These are phyloP conservation scores for Acer negundo DNA, from an alignment of 345 rosid genomes.

Conservation along the genomic window DNA sequence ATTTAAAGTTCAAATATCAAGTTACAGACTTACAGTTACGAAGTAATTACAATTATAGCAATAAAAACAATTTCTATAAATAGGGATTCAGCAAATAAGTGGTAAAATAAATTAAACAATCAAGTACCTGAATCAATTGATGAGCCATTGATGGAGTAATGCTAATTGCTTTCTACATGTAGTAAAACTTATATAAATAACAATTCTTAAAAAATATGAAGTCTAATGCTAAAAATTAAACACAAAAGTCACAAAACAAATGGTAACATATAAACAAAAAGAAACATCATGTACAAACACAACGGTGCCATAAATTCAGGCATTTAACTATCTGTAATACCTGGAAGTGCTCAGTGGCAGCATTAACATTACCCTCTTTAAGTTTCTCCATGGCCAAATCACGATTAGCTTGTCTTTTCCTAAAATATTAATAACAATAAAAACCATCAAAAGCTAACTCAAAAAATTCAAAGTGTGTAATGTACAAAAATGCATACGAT, in stretches of 20 bases:
- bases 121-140: constrained; percentile 69
- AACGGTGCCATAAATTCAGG: neutral
- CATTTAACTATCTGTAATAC: constrained; percentile 29
- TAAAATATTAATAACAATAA: constrained; percentile 10
- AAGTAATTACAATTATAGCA: neutral
- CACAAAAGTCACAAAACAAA: neutral
- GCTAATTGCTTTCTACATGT: constrained; percentile 70
- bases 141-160: constrained; percentile 84
- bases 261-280: neutral
- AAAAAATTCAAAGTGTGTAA: neutral
- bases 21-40: neutral
- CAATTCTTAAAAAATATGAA: neutral
- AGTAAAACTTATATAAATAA: constrained; percentile 9
- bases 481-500: neutral
- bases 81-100: neutral
- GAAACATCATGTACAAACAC: neutral
- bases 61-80: neutral
- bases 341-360: constrained; percentile 83
- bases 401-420: constrained; percentile 63
- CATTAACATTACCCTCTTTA: constrained; percentile 65
- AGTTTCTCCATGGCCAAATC: constrained; percentile 74
- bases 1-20: neutral
- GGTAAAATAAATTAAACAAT: neutral
- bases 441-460: neutral
- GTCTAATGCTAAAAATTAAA: neutral